Base-by-base conservation (phyloP, 1,284 basidiomycete genomes). In the Coniferiporia weirii region DNA sequence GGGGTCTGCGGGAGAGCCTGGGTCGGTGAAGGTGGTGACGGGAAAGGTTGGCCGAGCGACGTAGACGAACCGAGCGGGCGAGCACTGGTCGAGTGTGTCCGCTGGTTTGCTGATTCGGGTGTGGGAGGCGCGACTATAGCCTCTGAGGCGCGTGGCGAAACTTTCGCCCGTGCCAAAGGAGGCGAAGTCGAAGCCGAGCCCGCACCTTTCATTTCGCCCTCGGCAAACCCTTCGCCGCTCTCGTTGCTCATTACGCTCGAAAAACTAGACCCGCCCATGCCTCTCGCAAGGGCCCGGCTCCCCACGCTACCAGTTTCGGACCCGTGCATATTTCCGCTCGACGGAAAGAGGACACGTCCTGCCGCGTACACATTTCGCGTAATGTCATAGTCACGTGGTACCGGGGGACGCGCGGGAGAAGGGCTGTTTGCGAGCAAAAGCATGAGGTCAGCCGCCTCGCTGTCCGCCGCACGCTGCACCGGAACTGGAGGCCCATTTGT, bases 371-470 rank as follows among this genome's bases (percentile, higher is more conserved):
- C 72, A n/a, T 76, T 76, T 22, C 75, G 71, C 64, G 75, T 78
- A 8, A 76, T 66, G 40, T 85, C 80, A 60, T 77, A 79, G 38
- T 73, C 72, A 48, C 72, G 73, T 43, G 73, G 77, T 7, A 71
- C 69, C 22, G 74, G 72, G 15, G 80, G 78, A 49, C 88, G 81
- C n/a, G 77, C 85, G 5, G 89, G 89, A 0, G 87, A 90, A 0
- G 89, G 89, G 2, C 87, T 90, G 6, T 89, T 90, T 45, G 89
- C 89, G 52, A 91, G 79, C 70, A 81, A 88, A 43, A 91, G 74
- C 82, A 91, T 87, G 46, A 91, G 72, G 68, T 89, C 87, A 27
- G 89, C 27, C 88, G 89, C 89, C 67, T 91, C 89, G 64, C 81
- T 85, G 66, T 90, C 88, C 34, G 79, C 79, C 19, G 80, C 36